Percentiles rank a stretch among this genome's conserved stretches.
phyloP scores from a whole-genome alignment of 768 basidiomycete genomes.

The Rhodotorula babjevae region DNA sequence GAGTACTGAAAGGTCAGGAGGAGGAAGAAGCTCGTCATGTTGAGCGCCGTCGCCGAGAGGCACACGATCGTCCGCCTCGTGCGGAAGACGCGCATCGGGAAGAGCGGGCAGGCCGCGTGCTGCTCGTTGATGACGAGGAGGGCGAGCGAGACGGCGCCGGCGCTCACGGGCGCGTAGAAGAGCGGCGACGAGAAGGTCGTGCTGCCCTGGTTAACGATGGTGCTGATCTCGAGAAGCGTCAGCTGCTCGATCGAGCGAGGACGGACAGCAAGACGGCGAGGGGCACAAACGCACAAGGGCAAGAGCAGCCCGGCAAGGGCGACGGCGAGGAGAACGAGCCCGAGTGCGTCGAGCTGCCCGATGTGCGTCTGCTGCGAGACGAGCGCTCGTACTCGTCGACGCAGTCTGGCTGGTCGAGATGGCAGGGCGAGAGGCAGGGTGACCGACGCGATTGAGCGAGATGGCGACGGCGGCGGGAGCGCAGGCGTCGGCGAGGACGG shows the following conservation, averaged over 20 bases:
- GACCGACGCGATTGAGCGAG: neutral
- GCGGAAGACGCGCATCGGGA: neutral
- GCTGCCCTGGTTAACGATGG: neutral
- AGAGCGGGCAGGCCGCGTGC: neutral
- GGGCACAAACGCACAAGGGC: neutral
- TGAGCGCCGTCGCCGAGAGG: neutral
- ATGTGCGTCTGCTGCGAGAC: neutral
- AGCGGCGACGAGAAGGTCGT: neutral
- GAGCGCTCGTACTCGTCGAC: neutral
- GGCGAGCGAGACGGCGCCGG: neutral
- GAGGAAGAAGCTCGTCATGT: neutral
- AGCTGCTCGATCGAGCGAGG: neutral
- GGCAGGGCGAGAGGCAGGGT: neutral
- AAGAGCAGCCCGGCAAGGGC: neutral
- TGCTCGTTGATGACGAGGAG: neutral
- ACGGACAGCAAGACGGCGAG: too few relatives aligned
- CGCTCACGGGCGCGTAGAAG: neutral
- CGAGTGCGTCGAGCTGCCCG: neutral
- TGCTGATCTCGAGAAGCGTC: neutral
- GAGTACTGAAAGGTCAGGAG: constrained; percentile 7
- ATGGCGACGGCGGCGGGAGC: neutral
- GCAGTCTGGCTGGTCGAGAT: neutral
- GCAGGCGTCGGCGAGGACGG: too few relatives aligned
- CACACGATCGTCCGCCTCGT: neutral
- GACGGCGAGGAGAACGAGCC: neutral